Conservation (phyloP, 208 protist genomes). For the Trypanosoma melophagium region DNA sequence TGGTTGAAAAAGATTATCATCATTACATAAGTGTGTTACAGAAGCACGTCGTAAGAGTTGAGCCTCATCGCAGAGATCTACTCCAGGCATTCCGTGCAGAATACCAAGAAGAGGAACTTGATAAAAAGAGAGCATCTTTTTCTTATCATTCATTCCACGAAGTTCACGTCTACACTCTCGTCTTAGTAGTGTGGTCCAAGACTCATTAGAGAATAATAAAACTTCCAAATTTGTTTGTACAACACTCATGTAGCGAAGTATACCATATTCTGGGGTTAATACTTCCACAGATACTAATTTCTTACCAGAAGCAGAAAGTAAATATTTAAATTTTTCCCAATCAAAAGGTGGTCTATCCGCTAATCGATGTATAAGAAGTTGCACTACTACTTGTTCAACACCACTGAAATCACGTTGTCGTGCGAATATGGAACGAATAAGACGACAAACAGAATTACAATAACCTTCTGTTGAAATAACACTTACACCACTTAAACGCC, state of each 20-base stretch:
- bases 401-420: conserved; percentile 47
- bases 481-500: conserved; percentile 54
- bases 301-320: conserved; percentile 26
- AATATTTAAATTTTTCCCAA: conserved; percentile 36
- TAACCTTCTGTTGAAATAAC: conserved; percentile 49
- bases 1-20: conserved; percentile 20
- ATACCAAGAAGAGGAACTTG: conserved; percentile 60
- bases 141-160: conserved; percentile 18
- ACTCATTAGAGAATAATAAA: conserved; percentile 27
- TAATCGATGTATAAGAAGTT: conserved; percentile 47
- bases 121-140: conserved; percentile 58
- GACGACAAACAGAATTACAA: conserved; percentile 32
- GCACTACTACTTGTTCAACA: conserved; percentile 38
- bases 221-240: conserved; percentile 38
- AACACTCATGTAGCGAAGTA: conserved; percentile 44
- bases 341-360: conserved; percentile 49
- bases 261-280: conserved; percentile 34
- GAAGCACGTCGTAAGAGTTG: conserved; percentile 48
- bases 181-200: background rate
- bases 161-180: background rate
- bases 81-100: conserved; percentile 70
- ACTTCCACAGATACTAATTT: background rate
- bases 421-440: conserved; percentile 40
- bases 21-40: conserved; percentile 40
- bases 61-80: conserved; percentile 53